These are phyloP conservation scores for Cicer bijugum DNA, from an alignment of 306 rosid genomes.

Conservation along the genomic window DNA sequence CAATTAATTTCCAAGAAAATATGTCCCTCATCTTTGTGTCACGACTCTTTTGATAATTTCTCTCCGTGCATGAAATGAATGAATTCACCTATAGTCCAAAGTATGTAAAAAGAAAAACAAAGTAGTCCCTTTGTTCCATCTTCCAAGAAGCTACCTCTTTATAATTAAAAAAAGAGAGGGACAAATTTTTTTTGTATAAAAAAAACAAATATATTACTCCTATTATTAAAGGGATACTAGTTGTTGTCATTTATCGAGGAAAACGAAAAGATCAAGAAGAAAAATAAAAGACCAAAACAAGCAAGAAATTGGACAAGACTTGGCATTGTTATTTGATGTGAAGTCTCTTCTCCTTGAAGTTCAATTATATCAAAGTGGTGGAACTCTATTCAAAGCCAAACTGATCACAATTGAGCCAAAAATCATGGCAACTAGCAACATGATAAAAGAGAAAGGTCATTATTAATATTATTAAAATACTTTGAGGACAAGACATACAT, in stretches of 20 bases:
- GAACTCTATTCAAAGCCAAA: conserved; percentile 50
- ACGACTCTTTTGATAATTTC: conserved; percentile 27
- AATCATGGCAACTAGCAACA: conserved; percentile 30
- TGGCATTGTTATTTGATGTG: conserved; percentile 44
- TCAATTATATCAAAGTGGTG: conserved; percentile 46
- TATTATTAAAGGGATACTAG: background rate
- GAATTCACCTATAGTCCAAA: conserved; percentile 14
- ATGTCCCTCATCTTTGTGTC: conserved; percentile 40
- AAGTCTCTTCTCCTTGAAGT: conserved; percentile 35
- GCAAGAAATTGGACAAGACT: conserved; percentile 46
- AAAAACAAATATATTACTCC: background rate
- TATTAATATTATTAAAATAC: conserved; percentile 15
- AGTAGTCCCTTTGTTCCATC: conserved; percentile 44
- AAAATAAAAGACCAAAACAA: conserved; percentile 19
- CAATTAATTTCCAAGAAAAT: conserved; percentile 46
- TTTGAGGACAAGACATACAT: conserved; percentile 16
- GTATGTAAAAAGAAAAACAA: conserved; percentile 44
- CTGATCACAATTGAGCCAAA: conserved; percentile 33
- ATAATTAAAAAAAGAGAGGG: background rate
- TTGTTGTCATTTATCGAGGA: conserved; percentile 6
- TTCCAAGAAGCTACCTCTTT: conserved; percentile 39
- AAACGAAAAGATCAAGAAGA: conserved; percentile 30
- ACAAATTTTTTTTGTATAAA: background rate
- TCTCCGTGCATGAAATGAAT: conserved; percentile 6
- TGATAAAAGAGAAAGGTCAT: conserved; percentile 22